A percentile compares a stretch with the other conserved stretches of the same genome.
These are phyloP conservation scores for Mucor irregularis DNA, from an alignment of 371 early-diverging fungal species.

Conservation along the genomic window DNA sequence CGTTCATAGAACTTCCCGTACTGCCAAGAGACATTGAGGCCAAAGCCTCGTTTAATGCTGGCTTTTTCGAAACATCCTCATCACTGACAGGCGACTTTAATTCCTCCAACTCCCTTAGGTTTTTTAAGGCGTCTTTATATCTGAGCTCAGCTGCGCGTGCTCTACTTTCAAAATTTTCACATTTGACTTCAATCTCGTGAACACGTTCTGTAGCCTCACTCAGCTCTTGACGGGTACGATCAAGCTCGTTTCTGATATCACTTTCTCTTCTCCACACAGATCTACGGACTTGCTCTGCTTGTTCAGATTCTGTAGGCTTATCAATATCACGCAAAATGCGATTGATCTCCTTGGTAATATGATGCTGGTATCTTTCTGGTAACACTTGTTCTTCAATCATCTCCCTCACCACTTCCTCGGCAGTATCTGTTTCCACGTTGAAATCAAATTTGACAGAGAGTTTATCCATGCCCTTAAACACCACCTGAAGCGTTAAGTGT, in stretches of 20 bases:
- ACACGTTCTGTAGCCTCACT: constrained; percentile 32
- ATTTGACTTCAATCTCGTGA: constrained; percentile 35
- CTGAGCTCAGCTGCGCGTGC: constrained; percentile 37
- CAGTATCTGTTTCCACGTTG: constrained; percentile 75
- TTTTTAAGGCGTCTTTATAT: constrained; percentile 34
- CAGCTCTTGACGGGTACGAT: constrained; percentile 35
- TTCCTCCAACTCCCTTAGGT: constrained; percentile 30
- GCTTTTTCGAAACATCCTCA: not conserved
- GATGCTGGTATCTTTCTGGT: constrained; percentile 62
- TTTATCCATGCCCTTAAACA: constrained; percentile 69
- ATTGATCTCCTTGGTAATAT: constrained; percentile 75
- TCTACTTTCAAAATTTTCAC: constrained; percentile 40
- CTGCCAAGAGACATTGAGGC: not conserved
- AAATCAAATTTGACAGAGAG: constrained; percentile 79
- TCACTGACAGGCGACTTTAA: constrained; percentile 5
- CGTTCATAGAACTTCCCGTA: not conserved
- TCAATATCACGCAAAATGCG: constrained; percentile 68
- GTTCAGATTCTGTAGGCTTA: constrained; percentile 36
- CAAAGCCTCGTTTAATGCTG: not conserved
- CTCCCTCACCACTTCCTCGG: constrained; percentile 78
- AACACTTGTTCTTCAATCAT: constrained; percentile 77
- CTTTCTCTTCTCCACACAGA: constrained; percentile 52
- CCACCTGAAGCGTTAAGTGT: constrained; percentile 68
- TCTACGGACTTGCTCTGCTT: constrained; percentile 45
- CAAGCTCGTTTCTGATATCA: constrained; percentile 44